phyloP scores from a whole-genome alignment of 257 asterid genomes.

The Knoxia roxburghii region DNA sequence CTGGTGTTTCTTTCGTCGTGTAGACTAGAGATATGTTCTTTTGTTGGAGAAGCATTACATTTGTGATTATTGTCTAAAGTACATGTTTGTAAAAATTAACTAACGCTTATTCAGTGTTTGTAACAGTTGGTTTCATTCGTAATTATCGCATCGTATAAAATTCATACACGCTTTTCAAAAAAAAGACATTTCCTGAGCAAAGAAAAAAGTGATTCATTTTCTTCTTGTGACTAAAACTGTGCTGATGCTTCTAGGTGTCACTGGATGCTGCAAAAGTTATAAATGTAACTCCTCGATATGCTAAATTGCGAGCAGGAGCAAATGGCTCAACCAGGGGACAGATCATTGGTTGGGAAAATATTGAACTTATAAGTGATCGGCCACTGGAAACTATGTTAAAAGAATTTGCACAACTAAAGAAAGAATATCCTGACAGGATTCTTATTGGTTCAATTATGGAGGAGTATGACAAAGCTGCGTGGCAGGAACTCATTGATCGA shows the following conservation, averaged over 20 bases:
- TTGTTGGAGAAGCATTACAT: neutral
- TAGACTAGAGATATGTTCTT: neutral
- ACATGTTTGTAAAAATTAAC: neutral
- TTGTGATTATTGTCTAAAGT: neutral
- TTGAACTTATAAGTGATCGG: constrained; percentile 90
- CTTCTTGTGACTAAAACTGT: neutral
- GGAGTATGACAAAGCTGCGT: constrained; percentile 78
- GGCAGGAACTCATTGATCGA: constrained; percentile 90
- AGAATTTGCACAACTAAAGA: constrained; percentile 76
- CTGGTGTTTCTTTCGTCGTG: neutral
- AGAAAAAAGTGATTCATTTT: neutral
- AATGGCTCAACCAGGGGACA: constrained; percentile 85
- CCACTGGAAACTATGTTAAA: constrained; percentile 87
- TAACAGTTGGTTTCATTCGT: neutral
- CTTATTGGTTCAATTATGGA: constrained; percentile 98
- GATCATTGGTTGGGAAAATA: constrained; percentile 91
- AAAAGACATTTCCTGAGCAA: neutral
- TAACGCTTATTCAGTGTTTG: neutral
- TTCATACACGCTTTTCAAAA: neutral
- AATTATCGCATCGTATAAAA: neutral
- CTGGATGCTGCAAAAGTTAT: constrained; percentile 85
- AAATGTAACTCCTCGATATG: constrained; percentile 95
- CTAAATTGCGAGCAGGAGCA: constrained; percentile 63
- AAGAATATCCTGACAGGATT: constrained; percentile 86
- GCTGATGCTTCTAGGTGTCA: constrained; percentile 54